phyloP scores from a whole-genome alignment of 2,329 filamentous ascomycete genomes.

The Aspergillus hiratsukae region DNA sequence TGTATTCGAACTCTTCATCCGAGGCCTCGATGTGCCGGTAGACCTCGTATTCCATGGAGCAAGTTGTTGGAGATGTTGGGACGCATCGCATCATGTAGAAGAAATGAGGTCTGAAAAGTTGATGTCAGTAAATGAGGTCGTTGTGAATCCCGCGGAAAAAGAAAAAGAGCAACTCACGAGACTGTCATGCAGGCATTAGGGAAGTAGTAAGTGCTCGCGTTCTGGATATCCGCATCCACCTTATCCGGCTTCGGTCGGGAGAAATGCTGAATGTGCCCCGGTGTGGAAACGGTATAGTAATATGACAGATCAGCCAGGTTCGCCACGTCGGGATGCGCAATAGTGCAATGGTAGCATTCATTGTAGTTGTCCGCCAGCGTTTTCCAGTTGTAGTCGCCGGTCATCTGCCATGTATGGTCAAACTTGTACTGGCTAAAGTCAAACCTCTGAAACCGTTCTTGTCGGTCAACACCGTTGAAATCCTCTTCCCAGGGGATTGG shows the following conservation, averaged over 20 bases:
- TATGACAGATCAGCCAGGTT: conserved; percentile 50
- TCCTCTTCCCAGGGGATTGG: conserved; percentile 19
- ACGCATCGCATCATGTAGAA: conserved; percentile 62
- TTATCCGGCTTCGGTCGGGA: neutral
- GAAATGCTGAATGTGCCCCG: conserved; percentile 48
- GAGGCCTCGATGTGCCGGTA: conserved; percentile 56
- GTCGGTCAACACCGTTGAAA: conserved; percentile 14
- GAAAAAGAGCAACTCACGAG: conserved; percentile 20
- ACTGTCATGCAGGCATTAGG: conserved; percentile 29
- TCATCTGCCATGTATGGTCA: conserved; percentile 24
- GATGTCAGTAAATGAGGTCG: neutral
- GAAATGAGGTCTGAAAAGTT: conserved; percentile 43
- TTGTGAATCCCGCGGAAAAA: neutral
- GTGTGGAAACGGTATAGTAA: conserved; percentile 51
- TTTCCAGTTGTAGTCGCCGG: conserved; percentile 22
- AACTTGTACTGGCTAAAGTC: conserved; percentile 20
- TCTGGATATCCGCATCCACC: neutral
- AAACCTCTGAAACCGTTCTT: conserved; percentile 20
- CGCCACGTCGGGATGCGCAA: conserved; percentile 21
- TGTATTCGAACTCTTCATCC: conserved; percentile 54
- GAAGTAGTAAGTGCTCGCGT: conserved; percentile 26
- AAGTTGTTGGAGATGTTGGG: conserved; percentile 48
- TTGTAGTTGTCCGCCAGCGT: conserved; percentile 22
- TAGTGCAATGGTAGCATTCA: conserved; percentile 25
- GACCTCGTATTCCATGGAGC: conserved; percentile 58